phyloP scores from a whole-genome alignment of 768 basidiomycete genomes.

The Rhodotorula diobovata region DNA sequence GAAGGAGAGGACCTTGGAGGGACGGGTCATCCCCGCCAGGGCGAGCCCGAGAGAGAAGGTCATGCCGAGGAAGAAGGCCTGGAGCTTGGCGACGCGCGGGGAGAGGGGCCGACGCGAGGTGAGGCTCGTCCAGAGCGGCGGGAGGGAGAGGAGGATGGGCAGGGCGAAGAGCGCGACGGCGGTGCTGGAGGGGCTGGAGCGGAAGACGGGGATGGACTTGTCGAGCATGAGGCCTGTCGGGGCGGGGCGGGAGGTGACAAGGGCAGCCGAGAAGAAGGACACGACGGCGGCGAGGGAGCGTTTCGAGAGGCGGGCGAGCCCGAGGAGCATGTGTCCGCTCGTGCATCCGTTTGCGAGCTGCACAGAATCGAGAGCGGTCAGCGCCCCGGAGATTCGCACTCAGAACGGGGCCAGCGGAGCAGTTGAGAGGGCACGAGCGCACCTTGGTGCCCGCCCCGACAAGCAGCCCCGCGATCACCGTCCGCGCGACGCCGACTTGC shows the following conservation, averaged over 20 bases:
- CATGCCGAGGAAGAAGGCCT: conserved; percentile 43
- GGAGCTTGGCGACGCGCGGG: conserved; percentile 42
- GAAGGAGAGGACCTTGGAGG: conserved; percentile 47
- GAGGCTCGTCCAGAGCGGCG: no score
- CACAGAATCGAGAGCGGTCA: background rate
- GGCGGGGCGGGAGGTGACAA: conserved; percentile 18
- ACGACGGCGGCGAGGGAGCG: conserved; percentile 47
- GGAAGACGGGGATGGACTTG: background rate
- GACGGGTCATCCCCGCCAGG: conserved; percentile 47
- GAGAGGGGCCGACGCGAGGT: background rate
- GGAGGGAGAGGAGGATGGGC: conserved; percentile 2
- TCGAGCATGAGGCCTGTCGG: background rate
- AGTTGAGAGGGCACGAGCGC: conserved; percentile 22
- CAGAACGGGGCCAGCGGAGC: no score
- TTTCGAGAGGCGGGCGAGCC: conserved; percentile 46
- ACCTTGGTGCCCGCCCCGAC: conserved; percentile 49
- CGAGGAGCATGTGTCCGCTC: conserved; percentile 49
- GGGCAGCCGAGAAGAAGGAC: conserved; percentile 27
- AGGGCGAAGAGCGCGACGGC: background rate
- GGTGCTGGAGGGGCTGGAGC: background rate
- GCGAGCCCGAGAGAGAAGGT: conserved; percentile 47
- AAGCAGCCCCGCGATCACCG: conserved; percentile 41
- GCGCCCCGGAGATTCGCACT: no score
- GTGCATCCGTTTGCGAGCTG: conserved; percentile 49
- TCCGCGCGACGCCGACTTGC: conserved; percentile 30